Evolutionary conservation across 192 early-diverging fungal species (phyloP).

Genomic region (Backusella luteola): DNA sequence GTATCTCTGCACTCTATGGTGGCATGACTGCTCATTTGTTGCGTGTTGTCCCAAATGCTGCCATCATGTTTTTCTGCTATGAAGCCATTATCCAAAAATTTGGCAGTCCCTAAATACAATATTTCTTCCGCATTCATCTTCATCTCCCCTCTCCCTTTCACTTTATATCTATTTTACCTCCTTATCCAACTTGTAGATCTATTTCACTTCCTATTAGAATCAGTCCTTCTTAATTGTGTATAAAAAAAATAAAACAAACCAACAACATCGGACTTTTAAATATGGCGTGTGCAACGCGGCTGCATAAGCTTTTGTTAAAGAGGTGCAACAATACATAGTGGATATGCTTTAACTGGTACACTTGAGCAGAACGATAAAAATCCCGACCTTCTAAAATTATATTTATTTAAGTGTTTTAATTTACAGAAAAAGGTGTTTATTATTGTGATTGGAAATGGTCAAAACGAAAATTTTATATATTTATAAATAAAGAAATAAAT

Average conservation of each 20-base stretch:
- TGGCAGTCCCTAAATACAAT: constrained; percentile 18
- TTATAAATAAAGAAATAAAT: neutral
- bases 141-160: neutral
- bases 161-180: constrained; percentile 8
- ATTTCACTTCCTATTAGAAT: neutral
- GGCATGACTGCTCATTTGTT: constrained; percentile 93
- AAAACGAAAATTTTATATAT: neutral
- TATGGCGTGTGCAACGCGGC: neutral
- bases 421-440: neutral
- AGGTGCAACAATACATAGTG: neutral
- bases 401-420: neutral
- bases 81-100: constrained; percentile 66
- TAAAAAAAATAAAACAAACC: neutral
- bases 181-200: neutral
- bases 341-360: neutral
- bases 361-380: neutral
- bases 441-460: neutral
- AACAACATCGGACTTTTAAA: neutral
- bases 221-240: neutral
- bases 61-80: constrained; percentile 90
- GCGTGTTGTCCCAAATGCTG: constrained; percentile 94
- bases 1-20: constrained; percentile 83
- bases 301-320: neutral
- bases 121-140: neutral
- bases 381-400: neutral